These are phyloP conservation scores for Boletales sp. DNA, from an alignment of 768 basidiomycete genomes.

Conservation along the genomic window DNA sequence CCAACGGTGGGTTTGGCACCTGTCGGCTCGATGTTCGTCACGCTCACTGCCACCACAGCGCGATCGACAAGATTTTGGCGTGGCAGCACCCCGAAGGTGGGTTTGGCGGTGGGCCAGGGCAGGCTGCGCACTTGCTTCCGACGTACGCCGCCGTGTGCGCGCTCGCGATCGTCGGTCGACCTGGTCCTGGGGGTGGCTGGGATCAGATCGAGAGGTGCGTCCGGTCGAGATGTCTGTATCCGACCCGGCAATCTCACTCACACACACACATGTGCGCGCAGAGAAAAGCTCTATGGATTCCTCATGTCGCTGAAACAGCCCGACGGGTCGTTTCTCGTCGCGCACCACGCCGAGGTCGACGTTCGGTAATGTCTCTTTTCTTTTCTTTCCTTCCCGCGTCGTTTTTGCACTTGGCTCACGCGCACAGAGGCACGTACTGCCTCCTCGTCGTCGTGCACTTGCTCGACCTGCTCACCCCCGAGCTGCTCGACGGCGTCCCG, in stretches of 20 bases:
- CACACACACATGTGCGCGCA: too few species aligned
- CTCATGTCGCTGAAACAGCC: conserved; percentile 90
- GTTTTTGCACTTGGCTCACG: background rate
- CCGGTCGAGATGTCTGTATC: too few species aligned
- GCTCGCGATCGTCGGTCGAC: conserved; percentile 75
- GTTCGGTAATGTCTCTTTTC: conserved; percentile 58
- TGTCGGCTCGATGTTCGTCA: background rate
- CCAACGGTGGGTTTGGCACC: conserved; percentile 49
- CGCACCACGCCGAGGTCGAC: conserved; percentile 87
- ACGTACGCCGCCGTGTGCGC: conserved; percentile 88
- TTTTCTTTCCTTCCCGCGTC: too few species aligned
- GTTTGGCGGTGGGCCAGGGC: conserved; percentile 89
- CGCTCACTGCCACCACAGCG: conserved; percentile 38
- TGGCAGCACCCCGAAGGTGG: conserved; percentile 88
- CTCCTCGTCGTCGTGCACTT: conserved; percentile 80
- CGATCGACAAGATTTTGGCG: conserved; percentile 73
- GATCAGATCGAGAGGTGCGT: conserved; percentile 77
- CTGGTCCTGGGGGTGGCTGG: conserved; percentile 78
- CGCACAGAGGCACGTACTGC: conserved; percentile 85
- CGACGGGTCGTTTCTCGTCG: conserved; percentile 92
- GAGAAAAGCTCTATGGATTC: conserved; percentile 78
- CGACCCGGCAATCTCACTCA: background rate
- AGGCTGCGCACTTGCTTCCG: conserved; percentile 81
- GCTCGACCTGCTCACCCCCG: conserved; percentile 84
- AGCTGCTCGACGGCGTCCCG: conserved; percentile 71